Percentiles rank a stretch among this genome's conserved stretches.
These are phyloP conservation scores for Viola odorata DNA, from an alignment of 345 rosid genomes.

Conservation along the genomic window DNA sequence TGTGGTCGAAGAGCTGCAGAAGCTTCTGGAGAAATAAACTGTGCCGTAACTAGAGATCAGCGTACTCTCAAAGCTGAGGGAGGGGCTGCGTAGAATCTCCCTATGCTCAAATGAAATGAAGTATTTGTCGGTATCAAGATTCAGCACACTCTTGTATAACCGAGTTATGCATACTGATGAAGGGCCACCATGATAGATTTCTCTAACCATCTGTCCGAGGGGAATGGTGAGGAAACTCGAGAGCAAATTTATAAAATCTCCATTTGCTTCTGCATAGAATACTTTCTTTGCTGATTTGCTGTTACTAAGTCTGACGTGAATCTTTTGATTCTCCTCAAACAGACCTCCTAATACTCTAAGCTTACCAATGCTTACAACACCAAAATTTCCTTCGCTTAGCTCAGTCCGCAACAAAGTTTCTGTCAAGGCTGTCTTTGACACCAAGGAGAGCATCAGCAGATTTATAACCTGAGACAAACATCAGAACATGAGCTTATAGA, in stretches of 20 bases:
- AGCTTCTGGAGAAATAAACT: no score
- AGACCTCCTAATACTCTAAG: neutral
- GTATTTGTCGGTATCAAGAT: neutral
- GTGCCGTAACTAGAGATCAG: no score
- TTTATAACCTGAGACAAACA: slow-evolving; percentile 19
- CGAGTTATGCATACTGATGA: neutral
- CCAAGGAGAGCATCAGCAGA: slow-evolving; percentile 13
- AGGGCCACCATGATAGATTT: neutral
- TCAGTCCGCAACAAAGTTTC: slow-evolving; percentile 9
- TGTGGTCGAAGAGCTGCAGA: no score
- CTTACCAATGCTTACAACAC: neutral
- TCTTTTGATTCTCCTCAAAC: slow-evolving; percentile 4
- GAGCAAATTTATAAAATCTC: neutral
- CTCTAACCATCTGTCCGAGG: neutral
- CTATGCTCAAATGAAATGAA: neutral
- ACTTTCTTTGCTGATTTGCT: slow-evolving; percentile 21
- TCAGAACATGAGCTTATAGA: neutral
- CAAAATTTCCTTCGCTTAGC: neutral
- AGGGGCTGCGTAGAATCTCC: neutral
- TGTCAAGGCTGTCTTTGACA: slow-evolving; percentile 15
- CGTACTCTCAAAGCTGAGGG: no score
- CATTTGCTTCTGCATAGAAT: neutral
- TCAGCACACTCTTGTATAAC: neutral
- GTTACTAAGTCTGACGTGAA: slow-evolving; percentile 7
- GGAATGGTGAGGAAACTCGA: neutral